Conservation (phyloP, 140 eudicot species). For the Ambrosia hybrid region DNA sequence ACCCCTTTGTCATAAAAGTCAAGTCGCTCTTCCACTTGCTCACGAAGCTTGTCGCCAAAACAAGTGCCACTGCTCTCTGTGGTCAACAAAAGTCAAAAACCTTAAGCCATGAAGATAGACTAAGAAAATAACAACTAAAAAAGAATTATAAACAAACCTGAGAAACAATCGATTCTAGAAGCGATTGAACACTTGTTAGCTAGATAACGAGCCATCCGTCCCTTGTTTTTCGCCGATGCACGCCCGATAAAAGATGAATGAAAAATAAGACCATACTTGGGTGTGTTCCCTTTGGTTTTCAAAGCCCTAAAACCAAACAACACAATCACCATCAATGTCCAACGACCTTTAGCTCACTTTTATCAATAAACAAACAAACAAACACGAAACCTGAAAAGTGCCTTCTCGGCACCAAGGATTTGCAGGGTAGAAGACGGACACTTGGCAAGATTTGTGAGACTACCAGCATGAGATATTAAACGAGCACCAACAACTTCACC, state of each 20-base stretch:
- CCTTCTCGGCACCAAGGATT: slow-evolving; percentile 98
- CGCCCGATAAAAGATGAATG: slow-evolving; percentile 97
- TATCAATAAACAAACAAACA: not conserved
- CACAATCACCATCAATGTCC: not conserved
- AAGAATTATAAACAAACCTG: slow-evolving; percentile 40
- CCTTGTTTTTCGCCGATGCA: slow-evolving; percentile 90
- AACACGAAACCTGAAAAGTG: slow-evolving; percentile 70
- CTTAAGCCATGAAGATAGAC: not conserved
- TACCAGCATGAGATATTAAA: slow-evolving; percentile 93
- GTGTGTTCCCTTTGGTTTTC: slow-evolving; percentile 92
- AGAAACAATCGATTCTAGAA: slow-evolving; percentile 85
- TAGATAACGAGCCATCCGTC: slow-evolving; percentile 98
- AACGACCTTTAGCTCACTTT: not conserved
- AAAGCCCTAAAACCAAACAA: slow-evolving; percentile 61
- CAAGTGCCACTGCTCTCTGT: slow-evolving; percentile 70
- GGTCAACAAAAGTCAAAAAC: not conserved
- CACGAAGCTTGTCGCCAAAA: slow-evolving; percentile 88
- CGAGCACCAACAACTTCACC: slow-evolving; percentile 99
- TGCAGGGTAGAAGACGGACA: slow-evolving; percentile 99
- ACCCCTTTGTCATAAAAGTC: slow-evolving; percentile 96
- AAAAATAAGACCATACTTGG: slow-evolving; percentile 92
- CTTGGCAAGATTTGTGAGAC: slow-evolving; percentile 94
- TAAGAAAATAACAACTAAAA: not conserved
- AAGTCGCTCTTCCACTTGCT: slow-evolving; percentile 93
- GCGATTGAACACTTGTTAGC: slow-evolving; percentile 99